Evolutionary conservation across 106 monocot genomes (phyloP), one percentile per base, ranked within the genome.

Genomic region (Agapanthus africanus): DNA sequence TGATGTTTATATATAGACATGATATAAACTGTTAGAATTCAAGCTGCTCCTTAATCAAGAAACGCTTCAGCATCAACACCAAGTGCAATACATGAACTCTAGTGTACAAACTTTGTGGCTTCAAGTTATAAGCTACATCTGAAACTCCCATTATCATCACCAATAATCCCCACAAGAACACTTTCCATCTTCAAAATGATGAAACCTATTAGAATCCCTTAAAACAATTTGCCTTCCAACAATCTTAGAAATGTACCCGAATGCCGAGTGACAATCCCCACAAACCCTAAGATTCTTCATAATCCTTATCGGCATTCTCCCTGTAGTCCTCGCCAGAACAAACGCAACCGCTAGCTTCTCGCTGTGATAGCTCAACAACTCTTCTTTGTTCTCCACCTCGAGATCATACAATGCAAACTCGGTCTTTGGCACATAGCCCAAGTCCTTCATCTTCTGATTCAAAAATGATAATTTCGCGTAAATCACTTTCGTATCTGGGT

Each of bases 281-380:
- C 88, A 93, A 63, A 88, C 83, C 33, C 93, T 63, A 63, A 86
- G 83, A 44, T 86, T 93, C 76, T 93, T 93, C 81, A 88, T 86
- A 56, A 93, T 93, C 40, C 86, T 41, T 73, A 92, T 88, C 0
- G 88, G 92, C 33, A 72, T 42, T 11, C 54, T 44, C 25, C 77
- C 77, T 9, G 76, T 73, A 66, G 91, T 65, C 7, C 85, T 73
- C 4, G 80, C 77, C 19, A 93, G 81, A 56, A 89, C 86, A 65
- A 93, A 93, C 11, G 88, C 88, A 66, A 93, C 69, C 18, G 88
- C 86, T 18, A 93, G 75, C 68, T 86, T 88, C 68, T 88, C 88
- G 30, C 81, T 88, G 73, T 89, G 88, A 44, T 84, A 84, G 51
- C 83, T 93, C 37, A 89, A 41, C 77, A 88, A 22, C 71, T 81